Evolutionary conservation across 345 rosid species (phyloP), one percentile per base, ranked within the genome.

Genomic region (Clausena lansium): DNA sequence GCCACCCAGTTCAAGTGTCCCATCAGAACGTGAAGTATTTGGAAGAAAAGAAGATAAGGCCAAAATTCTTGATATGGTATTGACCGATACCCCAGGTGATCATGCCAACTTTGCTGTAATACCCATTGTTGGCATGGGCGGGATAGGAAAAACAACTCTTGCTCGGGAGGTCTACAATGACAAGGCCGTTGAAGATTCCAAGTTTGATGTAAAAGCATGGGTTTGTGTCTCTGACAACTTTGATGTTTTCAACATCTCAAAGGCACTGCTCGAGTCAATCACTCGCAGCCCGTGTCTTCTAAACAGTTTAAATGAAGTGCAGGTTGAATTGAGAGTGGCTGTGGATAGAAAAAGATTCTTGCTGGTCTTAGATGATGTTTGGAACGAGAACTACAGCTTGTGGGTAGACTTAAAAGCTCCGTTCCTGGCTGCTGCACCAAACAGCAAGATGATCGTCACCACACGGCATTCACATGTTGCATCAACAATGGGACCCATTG

Each of bases 301-400:
- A 15, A n/a, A 9, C 3, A 22, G 2, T 71, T 33, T 55, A 55
- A 24, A 71, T n/a, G 20, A 5, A 17, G 64, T 55, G 10, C 75
- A 71, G 57, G 36, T 30, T 20, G 9, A 54, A 1, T 2, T 71
- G 45, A 28, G 9, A 22, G n/a, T 54, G 10, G 39, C 24, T 3
- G 25, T 71, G 22, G 20, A 6, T 2, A 41, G 63, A 7, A 71
- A 20, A 32, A 71, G 54, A 11, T 19, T 54, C 22, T 69, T 69
- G 35, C 20, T 69, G 3, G 58, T 69, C 24, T 20, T 69, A 2
- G 73, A 69, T 69, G 74, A 70, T 70, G 74, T 70, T 20, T 70
- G 41, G 74, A 70, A 30, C 8, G 74, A 70, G 24, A 24, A 52
- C 10, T 32, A 20, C 15, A 30, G 9, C 41, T 50, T 19, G 61